A percentile compares a stretch with the other conserved stretches of the same genome.
Conservation (phyloP, 2,329 filamentous ascomycete genomes). For the Alternaria ventricosa region DNA sequence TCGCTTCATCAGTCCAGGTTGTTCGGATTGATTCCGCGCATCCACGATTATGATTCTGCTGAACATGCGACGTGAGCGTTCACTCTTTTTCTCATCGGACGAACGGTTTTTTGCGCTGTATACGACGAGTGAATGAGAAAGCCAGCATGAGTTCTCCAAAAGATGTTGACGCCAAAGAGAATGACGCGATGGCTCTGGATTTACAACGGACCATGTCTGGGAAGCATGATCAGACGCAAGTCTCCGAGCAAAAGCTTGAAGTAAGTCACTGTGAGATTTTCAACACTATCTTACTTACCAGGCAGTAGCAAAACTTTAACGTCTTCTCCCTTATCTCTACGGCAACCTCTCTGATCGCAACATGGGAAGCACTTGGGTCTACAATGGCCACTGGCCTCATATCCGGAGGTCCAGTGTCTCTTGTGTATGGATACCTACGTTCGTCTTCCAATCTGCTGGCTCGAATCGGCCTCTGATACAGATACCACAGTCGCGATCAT, state of each 20-base stretch:
- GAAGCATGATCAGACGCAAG: not conserved
- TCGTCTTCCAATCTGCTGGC: not conserved
- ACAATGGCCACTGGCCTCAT: slow-evolving; percentile 13
- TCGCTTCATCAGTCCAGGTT: not conserved
- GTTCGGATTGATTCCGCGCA: not conserved
- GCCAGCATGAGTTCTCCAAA: not conserved
- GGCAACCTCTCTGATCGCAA: slow-evolving; percentile 9
- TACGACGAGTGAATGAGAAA: not conserved
- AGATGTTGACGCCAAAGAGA: not conserved
- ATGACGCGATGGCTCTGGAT: not conserved
- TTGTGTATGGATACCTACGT: slow-evolving; percentile 11
- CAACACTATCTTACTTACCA: not conserved
- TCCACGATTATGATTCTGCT: not conserved
- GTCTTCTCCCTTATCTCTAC: slow-evolving; percentile 7
- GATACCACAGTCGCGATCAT: not conserved
- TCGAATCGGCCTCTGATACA: not conserved
- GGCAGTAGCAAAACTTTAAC: not conserved
- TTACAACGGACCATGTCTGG: not conserved
- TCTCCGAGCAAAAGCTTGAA: not conserved
- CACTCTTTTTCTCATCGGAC: not conserved
- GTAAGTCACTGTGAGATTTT: not conserved
- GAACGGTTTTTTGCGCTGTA: not conserved
- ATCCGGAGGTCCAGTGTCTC: slow-evolving; percentile 8
- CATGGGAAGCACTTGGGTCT: slow-evolving; percentile 10
- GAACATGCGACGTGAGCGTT: not conserved